phyloP scores from a whole-genome alignment of 2,329 filamentous ascomycete species.

The Akanthomyces dipterigenus region DNA sequence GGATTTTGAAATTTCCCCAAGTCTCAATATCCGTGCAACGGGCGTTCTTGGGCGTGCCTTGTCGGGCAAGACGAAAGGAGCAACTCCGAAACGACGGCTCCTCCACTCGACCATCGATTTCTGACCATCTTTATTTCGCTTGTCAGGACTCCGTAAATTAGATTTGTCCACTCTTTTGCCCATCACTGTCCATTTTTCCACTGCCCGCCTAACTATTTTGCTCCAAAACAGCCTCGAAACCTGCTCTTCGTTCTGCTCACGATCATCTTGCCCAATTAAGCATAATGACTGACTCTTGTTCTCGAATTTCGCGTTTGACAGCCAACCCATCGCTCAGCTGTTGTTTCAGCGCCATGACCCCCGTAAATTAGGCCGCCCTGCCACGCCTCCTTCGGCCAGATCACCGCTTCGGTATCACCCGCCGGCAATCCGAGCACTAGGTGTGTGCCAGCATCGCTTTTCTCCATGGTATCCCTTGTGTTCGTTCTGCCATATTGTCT shows the following conservation, averaged over 20 bases:
- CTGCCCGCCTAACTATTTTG: neutral
- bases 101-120: neutral
- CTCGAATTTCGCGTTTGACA: no score
- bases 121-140: neutral
- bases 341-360: neutral
- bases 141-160: neutral
- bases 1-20: no score
- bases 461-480: neutral
- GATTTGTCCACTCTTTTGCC: neutral
- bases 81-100: no score
- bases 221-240: neutral
- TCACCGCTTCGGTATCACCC: neutral
- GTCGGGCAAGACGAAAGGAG: neutral
- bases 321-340: no score
- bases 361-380: neutral
- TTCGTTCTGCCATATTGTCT: no score
- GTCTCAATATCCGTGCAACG: no score
- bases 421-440: neutral
- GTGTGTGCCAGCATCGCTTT: neutral
- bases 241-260: neutral
- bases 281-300: neutral
- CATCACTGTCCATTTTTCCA: neutral
- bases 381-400: neutral
- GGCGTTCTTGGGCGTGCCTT: neutral
- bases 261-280: neutral